A percentile compares a stretch with the other conserved stretches of the same genome.
Conservation (phyloP, 1,284 basidiomycete species). For the Cystobasidium sp. region DNA sequence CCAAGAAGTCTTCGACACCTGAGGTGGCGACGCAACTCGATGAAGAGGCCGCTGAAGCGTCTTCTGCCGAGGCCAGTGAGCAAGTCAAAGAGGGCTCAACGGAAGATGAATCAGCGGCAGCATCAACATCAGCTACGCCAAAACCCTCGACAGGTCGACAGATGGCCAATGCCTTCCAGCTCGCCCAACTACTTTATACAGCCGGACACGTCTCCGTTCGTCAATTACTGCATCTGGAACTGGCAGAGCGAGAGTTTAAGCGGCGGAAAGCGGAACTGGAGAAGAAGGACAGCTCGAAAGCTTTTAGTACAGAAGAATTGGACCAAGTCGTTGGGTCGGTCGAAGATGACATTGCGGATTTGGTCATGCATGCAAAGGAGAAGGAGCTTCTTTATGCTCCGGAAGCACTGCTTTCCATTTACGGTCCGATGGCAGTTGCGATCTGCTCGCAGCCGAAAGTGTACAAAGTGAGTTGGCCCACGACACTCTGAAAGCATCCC, state of each 20-base stretch:
- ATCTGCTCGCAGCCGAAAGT: constrained; percentile 81
- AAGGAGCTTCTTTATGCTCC: constrained; percentile 83
- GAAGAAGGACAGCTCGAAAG: constrained; percentile 57
- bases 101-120: background rate
- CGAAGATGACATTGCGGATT: constrained; percentile 96
- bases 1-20: constrained; percentile 19
- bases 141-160: constrained; percentile 13
- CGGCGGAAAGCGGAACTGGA: constrained; percentile 87
- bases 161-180: constrained; percentile 75
- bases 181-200: constrained; percentile 89
- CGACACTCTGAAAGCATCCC: background rate
- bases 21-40: too few species aligned
- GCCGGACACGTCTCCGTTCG: constrained; percentile 97
- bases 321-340: constrained; percentile 97
- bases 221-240: constrained; percentile 93
- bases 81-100: background rate
- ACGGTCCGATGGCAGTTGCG: constrained; percentile 85
- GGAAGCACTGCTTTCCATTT: constrained; percentile 80
- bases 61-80: background rate
- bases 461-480: constrained; percentile 69
- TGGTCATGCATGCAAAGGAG: constrained; percentile 81
- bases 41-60: constrained; percentile 59
- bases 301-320: constrained; percentile 70
- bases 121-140: background rate
- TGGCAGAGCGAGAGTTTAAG: constrained; percentile 97